These are phyloP conservation scores for Aspergillus bridgeri DNA, from an alignment of 495 filamentous ascomycete species.

Conservation along the genomic window DNA sequence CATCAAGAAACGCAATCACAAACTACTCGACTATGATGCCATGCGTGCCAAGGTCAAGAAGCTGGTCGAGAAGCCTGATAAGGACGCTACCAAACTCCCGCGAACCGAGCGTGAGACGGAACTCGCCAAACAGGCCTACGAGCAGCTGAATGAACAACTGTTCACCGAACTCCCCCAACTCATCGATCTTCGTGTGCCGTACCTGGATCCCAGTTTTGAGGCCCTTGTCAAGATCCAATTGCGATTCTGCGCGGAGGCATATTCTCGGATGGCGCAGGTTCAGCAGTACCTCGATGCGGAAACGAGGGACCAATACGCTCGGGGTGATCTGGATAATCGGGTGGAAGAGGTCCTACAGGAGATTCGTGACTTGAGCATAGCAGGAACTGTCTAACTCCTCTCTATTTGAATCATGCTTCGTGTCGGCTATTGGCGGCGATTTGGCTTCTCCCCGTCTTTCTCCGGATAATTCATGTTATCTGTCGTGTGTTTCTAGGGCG, in stretches of 20 bases:
- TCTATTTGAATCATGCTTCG: constrained; percentile 4
- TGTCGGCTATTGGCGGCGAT: neutral
- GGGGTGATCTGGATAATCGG: constrained; percentile 83
- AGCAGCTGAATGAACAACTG: constrained; percentile 92
- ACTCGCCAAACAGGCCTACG: constrained; percentile 88
- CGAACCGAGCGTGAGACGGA: constrained; percentile 92
- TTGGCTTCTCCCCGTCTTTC: neutral
- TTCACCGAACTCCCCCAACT: constrained; percentile 92
- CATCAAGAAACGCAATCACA: constrained; percentile 98
- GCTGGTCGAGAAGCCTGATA: constrained; percentile 96
- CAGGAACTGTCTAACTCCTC: constrained; percentile 48
- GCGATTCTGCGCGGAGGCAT: constrained; percentile 95
- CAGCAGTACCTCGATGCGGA: constrained; percentile 98
- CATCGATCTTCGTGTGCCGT: constrained; percentile 94
- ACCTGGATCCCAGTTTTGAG: constrained; percentile 94
- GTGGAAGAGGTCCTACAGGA: constrained; percentile 97
- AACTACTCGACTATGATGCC: constrained; percentile 95
- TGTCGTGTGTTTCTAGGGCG: too few relatives aligned
- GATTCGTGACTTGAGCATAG: constrained; percentile 95
- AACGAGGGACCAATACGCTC: constrained; percentile 92
- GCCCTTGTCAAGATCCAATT: constrained; percentile 98
- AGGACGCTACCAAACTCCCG: constrained; percentile 92
- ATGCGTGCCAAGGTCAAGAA: constrained; percentile 95
- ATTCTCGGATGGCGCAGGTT: constrained; percentile 95
- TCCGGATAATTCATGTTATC: too few relatives aligned